Evolutionary conservation across 345 rosid species (phyloP).

Genomic region (Noccaea bulbosa): DNA sequence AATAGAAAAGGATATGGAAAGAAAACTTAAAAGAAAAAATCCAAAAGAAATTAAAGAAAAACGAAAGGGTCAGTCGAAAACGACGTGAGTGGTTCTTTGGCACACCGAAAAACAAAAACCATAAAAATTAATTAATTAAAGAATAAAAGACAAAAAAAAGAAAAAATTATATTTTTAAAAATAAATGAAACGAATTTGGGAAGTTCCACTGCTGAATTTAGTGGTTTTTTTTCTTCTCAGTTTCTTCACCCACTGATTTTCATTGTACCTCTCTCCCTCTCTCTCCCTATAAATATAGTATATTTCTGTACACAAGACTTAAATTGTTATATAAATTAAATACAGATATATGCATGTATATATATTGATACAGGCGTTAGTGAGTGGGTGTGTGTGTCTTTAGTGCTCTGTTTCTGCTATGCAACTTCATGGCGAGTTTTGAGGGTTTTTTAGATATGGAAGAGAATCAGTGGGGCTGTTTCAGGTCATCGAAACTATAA

Average conservation of each 20-base stretch:
- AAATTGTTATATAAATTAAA: background rate
- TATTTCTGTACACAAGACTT: background rate
- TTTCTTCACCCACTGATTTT: conserved; percentile 48
- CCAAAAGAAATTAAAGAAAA: conserved; percentile 29
- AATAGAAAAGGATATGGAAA: conserved; percentile 34
- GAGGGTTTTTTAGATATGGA: conserved; percentile 36
- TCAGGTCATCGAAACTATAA: conserved; percentile 45
- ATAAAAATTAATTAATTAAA: conserved; percentile 15
- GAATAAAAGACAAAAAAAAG: conserved; percentile 5
- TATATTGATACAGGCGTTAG: conserved; percentile 10
- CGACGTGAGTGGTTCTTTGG: conserved; percentile 47
- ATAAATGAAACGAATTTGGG: conserved; percentile 29
- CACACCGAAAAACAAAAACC: conserved; percentile 37
- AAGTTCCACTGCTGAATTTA: conserved; percentile 36
- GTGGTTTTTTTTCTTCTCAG: conserved; percentile 30
- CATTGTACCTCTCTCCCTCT: background rate
- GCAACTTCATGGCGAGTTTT: conserved; percentile 44
- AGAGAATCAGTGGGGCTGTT: conserved; percentile 37
- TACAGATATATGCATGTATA: background rate
- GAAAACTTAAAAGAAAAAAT: conserved; percentile 34
- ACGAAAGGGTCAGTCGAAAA: conserved; percentile 43
- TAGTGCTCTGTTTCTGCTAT: conserved; percentile 36
- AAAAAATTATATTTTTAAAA: background rate
- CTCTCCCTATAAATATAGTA: conserved; percentile 8
- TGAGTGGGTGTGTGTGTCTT: conserved; percentile 24